phyloP scores from a whole-genome alignment of 495 filamentous ascomycete genomes.

The Letharia columbiana region DNA sequence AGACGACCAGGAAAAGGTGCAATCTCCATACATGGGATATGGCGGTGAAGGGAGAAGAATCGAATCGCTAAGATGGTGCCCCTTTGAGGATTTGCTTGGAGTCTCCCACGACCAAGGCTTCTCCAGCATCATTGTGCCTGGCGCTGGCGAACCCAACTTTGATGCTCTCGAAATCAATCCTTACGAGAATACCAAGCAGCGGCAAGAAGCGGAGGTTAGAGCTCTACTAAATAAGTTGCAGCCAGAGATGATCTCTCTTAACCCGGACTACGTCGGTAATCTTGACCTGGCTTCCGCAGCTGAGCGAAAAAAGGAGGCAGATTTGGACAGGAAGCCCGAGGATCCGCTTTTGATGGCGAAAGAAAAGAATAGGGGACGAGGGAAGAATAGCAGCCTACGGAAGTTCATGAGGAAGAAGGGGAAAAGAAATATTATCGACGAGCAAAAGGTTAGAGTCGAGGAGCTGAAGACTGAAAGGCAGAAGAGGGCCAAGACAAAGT shows the following conservation, averaged over 20 bases:
- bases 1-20: slow-evolving; percentile 64
- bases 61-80: slow-evolving; percentile 81
- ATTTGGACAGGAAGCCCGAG: slow-evolving; percentile 63
- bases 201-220: slow-evolving; percentile 88
- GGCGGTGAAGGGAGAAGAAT: slow-evolving; percentile 77
- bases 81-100: slow-evolving; percentile 87
- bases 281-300: slow-evolving; percentile 69
- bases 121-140: slow-evolving; percentile 79
- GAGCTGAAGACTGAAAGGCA: slow-evolving; percentile 56
- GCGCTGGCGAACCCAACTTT: slow-evolving; percentile 93
- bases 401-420: slow-evolving; percentile 86
- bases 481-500: slow-evolving; percentile 52
- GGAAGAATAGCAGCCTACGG: slow-evolving; percentile 83
- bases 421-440: slow-evolving; percentile 84
- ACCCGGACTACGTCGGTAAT: slow-evolving; percentile 82
- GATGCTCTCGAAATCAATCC: slow-evolving; percentile 90
- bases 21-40: slow-evolving; percentile 88
- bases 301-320: slow-evolving; percentile 61
- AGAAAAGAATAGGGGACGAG: slow-evolving; percentile 66
- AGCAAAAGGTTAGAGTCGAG: slow-evolving; percentile 62
- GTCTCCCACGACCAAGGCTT: slow-evolving; percentile 80
- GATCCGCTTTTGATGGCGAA: slow-evolving; percentile 53
- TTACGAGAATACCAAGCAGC: slow-evolving; percentile 89
- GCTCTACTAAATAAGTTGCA: slow-evolving; percentile 84
- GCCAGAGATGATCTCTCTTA: slow-evolving; percentile 92